Percentiles rank a stretch among this genome's conserved stretches.
phyloP scores from a whole-genome alignment of 495 filamentous ascomycete genomes.

The Annulohypoxylon stygium region DNA sequence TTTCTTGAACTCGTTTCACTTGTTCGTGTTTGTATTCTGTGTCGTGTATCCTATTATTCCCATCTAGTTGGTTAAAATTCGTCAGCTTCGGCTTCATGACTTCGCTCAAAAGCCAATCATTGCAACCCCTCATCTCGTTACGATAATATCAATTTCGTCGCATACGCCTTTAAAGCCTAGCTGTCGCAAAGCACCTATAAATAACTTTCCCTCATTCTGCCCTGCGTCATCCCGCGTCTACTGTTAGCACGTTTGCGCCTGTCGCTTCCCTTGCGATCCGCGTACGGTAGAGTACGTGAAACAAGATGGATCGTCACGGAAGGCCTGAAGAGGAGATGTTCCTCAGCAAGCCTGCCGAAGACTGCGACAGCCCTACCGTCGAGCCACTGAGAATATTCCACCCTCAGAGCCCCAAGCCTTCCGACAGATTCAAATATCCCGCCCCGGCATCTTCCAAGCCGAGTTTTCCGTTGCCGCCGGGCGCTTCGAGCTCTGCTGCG shows the following conservation, averaged over 20 bases:
- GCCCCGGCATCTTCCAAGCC: slow-evolving; percentile 59
- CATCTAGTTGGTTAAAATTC: slow-evolving; percentile 20
- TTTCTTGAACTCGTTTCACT: slow-evolving; percentile 40
- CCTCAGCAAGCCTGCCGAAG: slow-evolving; percentile 69
- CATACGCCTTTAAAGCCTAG: slow-evolving; percentile 18
- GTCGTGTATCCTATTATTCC: slow-evolving; percentile 29
- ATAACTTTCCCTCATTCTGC: slow-evolving; percentile 39
- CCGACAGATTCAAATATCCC: slow-evolving; percentile 63
- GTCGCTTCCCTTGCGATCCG: slow-evolving; percentile 30
- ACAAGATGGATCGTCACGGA: slow-evolving; percentile 63
- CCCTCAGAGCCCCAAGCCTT: slow-evolving; percentile 66
- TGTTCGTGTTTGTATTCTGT: slow-evolving; percentile 28
- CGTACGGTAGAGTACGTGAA: slow-evolving; percentile 49
- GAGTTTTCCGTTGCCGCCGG: slow-evolving; percentile 71
- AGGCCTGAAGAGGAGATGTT: slow-evolving; percentile 83
- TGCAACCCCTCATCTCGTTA: slow-evolving; percentile 36
- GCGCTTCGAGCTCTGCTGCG: slow-evolving; percentile 72
- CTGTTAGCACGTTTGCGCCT: slow-evolving; percentile 31
- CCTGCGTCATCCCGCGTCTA: slow-evolving; percentile 48
- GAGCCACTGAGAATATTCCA: slow-evolving; percentile 91
- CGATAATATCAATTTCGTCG: slow-evolving; percentile 18
- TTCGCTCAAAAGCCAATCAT: slow-evolving; percentile 39
- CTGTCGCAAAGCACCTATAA: slow-evolving; percentile 48
- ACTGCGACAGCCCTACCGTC: slow-evolving; percentile 77
- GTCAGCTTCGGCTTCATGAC: slow-evolving; percentile 35